phyloP scores from a whole-genome alignment of 345 rosid species.

The Trapa bicornis region DNA sequence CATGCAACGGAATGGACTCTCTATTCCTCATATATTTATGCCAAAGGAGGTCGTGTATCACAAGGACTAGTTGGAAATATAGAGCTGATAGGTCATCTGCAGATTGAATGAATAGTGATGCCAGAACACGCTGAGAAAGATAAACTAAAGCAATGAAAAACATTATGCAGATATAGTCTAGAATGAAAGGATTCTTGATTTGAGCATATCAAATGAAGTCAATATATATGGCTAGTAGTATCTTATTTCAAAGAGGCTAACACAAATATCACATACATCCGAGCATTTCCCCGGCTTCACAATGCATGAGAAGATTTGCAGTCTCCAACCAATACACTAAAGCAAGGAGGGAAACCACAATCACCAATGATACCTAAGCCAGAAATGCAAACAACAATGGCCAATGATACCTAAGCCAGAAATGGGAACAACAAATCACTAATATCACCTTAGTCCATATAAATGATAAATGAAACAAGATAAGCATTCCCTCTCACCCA shows the following conservation, averaged over 20 bases:
- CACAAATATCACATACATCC: constrained; percentile 43
- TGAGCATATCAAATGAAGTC: neutral
- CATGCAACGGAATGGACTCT: neutral
- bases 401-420: neutral
- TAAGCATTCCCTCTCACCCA: constrained; percentile 24
- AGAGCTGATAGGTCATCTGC: neutral
- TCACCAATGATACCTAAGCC: constrained; percentile 74
- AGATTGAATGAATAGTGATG: neutral
- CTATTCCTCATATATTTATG: neutral
- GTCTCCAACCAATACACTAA: constrained; percentile 91
- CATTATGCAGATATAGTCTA: neutral
- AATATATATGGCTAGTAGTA: neutral
- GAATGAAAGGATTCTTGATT: neutral
- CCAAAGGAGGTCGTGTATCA: too few relatives aligned
- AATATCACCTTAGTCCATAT: constrained; percentile 7
- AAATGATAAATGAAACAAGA: neutral
- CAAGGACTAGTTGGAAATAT: neutral
- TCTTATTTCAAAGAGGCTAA: neutral
- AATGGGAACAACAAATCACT: constrained; percentile 4
- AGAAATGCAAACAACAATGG: neutral
- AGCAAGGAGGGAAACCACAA: constrained; percentile 77
- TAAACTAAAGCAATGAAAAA: constrained; percentile 2
- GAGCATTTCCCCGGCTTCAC: constrained; percentile 62
- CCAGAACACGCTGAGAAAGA: neutral
- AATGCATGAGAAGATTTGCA: constrained; percentile 59